Percentiles rank a stretch among this genome's conserved stretches.
phyloP scores from a whole-genome alignment of 768 basidiomycete species.

The Candolleomyces efflorescens region DNA sequence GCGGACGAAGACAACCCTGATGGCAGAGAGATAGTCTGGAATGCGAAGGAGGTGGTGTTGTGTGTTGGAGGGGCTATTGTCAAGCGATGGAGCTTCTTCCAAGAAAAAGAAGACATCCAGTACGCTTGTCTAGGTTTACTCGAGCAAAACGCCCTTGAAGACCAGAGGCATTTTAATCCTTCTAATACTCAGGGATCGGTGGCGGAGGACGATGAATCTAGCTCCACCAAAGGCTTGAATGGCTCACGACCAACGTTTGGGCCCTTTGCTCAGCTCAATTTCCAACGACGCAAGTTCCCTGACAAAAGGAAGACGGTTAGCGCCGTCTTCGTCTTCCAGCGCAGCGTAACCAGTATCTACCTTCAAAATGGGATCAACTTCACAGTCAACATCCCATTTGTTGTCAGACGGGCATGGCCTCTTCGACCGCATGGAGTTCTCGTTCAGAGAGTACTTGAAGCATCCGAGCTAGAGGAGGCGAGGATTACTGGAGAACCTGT shows the following conservation, averaged over 20 bases:
- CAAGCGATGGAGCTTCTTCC: constrained; percentile 71
- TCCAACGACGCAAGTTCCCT: constrained; percentile 35
- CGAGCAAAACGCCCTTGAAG: constrained; percentile 39
- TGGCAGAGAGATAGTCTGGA: constrained; percentile 71
- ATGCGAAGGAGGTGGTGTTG: constrained; percentile 55
- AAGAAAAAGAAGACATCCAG: constrained; percentile 69
- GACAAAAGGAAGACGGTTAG: constrained; percentile 40
- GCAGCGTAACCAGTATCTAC: constrained; percentile 70
- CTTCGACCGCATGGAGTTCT: constrained; percentile 74
- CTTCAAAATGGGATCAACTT: constrained; percentile 68
- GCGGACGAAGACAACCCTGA: constrained; percentile 33
- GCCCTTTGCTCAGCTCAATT: constrained; percentile 40
- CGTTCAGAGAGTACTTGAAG: constrained; percentile 70
- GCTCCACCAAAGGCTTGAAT: constrained; percentile 14
- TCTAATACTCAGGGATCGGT: constrained; percentile 27
- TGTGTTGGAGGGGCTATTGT: constrained; percentile 63
- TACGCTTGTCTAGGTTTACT: constrained; percentile 78
- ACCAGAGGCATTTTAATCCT: constrained; percentile 21
- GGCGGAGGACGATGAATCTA: constrained; percentile 20
- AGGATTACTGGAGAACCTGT: constrained; percentile 59
- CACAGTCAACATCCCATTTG: constrained; percentile 77
- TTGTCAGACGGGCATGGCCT: constrained; percentile 77
- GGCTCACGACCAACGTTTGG: constrained; percentile 45
- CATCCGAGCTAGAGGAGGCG: constrained; percentile 62
- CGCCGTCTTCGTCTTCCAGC: constrained; percentile 74